Evolutionary conservation across 306 rosid genomes (phyloP).

Genomic region (Acacia crassicarpa): DNA sequence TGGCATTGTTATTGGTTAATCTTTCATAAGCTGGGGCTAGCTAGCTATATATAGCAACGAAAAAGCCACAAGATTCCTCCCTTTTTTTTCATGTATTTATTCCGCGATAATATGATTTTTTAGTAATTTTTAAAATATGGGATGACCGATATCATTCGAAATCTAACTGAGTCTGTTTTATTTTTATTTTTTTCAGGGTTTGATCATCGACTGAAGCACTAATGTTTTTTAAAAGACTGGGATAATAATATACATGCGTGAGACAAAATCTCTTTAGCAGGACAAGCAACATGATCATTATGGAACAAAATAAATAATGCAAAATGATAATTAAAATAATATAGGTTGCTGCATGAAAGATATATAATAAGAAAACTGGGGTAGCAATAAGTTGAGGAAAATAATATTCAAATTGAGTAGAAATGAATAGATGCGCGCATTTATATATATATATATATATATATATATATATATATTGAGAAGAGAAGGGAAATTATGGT

Average conservation of each 20-base stretch:
- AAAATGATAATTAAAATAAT: background rate
- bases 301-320: background rate
- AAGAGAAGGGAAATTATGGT: background rate
- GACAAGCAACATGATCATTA: background rate
- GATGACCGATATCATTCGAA: background rate
- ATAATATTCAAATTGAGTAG: background rate
- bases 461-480: background rate
- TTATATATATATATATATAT: no score
- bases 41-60: background rate
- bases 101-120: background rate
- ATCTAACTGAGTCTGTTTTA: background rate
- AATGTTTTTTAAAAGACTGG: background rate
- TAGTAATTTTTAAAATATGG: background rate
- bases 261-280: background rate
- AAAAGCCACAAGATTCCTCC: background rate
- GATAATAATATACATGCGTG: background rate
- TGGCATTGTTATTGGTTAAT: background rate
- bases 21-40: background rate
- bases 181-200: background rate
- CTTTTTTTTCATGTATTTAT: background rate
- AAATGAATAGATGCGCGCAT: background rate
- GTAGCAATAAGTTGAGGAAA: background rate
- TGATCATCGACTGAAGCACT: background rate
- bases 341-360: background rate
- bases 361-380: no score